phyloP scores from a whole-genome alignment of 148 eudicot species.

The Rhododendron griersonianum region DNA sequence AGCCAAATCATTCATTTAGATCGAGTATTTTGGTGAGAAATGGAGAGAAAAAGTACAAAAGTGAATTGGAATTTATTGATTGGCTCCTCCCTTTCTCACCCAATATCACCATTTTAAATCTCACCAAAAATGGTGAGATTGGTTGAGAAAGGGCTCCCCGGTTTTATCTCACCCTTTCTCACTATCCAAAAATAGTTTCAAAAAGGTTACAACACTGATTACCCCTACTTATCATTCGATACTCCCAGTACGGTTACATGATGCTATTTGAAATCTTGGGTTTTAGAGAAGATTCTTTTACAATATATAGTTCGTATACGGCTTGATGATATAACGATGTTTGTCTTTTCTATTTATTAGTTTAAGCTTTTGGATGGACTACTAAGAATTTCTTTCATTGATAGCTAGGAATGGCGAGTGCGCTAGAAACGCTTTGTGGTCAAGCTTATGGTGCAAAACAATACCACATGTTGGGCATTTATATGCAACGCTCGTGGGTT shows the following conservation, averaged over 20 bases:
- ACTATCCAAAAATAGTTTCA: neutral
- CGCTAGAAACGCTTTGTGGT: slow-evolving; percentile 51
- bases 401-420: slow-evolving; percentile 51
- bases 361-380: neutral
- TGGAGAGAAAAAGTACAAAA: neutral
- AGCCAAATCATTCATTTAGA: no score
- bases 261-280: neutral
- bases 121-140: no score
- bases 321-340: neutral
- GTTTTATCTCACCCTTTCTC: neutral
- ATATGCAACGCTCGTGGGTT: slow-evolving; percentile 36
- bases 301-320: neutral
- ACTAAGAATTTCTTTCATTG: neutral
- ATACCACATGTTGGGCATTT: slow-evolving; percentile 42
- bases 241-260: neutral
- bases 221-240: neutral
- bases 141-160: no score
- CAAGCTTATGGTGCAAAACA: slow-evolving; percentile 50
- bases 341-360: neutral
- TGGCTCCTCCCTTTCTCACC: neutral
- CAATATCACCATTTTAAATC: neutral
- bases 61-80: no score
- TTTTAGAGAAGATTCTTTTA: neutral
- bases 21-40: no score
- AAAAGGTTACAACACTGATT: neutral